These are phyloP conservation scores for Debaryomyces hansenii DNA, from an alignment of 805 yeast genomes.

Conservation along the genomic window DNA sequence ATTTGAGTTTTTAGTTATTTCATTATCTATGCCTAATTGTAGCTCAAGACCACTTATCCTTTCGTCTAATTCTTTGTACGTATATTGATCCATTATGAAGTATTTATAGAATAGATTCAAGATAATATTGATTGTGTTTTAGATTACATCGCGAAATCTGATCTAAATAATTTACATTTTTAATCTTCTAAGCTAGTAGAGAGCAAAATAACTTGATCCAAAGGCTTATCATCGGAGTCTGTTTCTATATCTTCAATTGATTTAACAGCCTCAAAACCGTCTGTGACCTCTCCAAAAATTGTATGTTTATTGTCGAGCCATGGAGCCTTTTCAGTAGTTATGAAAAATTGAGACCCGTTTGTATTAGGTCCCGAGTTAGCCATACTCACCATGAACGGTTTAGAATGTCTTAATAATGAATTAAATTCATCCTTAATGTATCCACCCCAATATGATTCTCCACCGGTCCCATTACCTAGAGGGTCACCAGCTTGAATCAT, in stretches of 20 bases:
- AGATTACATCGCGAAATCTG: neutral
- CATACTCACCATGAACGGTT: constrained; percentile 50
- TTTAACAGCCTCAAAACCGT: constrained; percentile 20
- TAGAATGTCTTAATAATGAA: constrained; percentile 23
- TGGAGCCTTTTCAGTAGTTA: constrained; percentile 23
- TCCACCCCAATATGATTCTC: constrained; percentile 27
- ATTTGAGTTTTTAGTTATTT: neutral
- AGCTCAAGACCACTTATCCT: constrained; percentile 10
- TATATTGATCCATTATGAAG: constrained; percentile 5
- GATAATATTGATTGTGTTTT: neutral
- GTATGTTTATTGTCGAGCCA: constrained; percentile 25
- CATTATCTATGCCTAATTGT: constrained; percentile 4
- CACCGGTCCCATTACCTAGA: constrained; percentile 24
- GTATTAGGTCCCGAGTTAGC: constrained; percentile 61
- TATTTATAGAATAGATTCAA: neutral
- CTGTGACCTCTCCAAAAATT: constrained; percentile 24
- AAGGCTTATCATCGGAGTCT: constrained; percentile 19
- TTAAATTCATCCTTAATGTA: constrained; percentile 27
- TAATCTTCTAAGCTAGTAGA: constrained; percentile 15
- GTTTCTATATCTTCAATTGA: constrained; percentile 19
- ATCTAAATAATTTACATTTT: neutral
- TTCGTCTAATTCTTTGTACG: constrained; percentile 7
- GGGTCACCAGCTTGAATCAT: constrained; percentile 30
- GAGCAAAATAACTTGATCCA: constrained; percentile 19
- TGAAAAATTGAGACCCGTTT: constrained; percentile 49